phyloP scores from a whole-genome alignment of 2,329 filamentous ascomycete species.

The Stagonosporopsis tanaceti region DNA sequence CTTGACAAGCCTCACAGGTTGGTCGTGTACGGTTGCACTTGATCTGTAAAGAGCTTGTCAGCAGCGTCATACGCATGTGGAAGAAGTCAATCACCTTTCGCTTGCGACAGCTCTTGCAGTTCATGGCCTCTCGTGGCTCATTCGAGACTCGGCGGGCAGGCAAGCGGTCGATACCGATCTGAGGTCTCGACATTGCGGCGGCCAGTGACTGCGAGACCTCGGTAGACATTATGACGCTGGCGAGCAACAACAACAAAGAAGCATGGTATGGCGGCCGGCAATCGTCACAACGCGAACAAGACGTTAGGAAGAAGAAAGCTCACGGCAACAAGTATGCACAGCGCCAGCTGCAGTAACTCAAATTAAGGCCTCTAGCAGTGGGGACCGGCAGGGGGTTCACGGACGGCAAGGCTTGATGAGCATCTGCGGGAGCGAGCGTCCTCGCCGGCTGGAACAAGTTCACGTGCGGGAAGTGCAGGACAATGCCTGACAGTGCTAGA shows the following conservation, averaged over 20 bases:
- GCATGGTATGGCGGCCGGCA: conserved; percentile 43
- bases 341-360: conserved; percentile 45
- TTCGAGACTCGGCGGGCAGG: conserved; percentile 74
- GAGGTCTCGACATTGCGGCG: conserved; percentile 71
- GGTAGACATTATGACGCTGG: conserved; percentile 40
- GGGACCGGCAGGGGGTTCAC: conserved; percentile 35
- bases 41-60: conserved; percentile 65
- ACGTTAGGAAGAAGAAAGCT: conserved; percentile 36
- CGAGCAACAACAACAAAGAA: conserved; percentile 34
- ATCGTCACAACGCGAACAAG: conserved; percentile 24
- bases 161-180: conserved; percentile 82
- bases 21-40: conserved; percentile 89
- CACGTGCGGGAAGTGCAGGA: conserved; percentile 28
- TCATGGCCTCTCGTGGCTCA: conserved; percentile 89
- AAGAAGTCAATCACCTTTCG: conserved; percentile 70
- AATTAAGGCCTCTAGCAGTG: conserved; percentile 51
- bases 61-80: conserved; percentile 6
- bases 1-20: conserved; percentile 86
- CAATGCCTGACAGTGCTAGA: conserved; percentile 15
- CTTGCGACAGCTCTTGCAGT: conserved; percentile 93
- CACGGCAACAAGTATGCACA: conserved; percentile 31
- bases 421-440: conserved; percentile 43
- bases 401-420: conserved; percentile 42
- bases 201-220: conserved; percentile 41
- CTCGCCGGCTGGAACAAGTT: conserved; percentile 38